These are phyloP conservation scores for Cupressus sempervirens DNA, from an alignment of 75 land plant species.

Conservation along the genomic window DNA sequence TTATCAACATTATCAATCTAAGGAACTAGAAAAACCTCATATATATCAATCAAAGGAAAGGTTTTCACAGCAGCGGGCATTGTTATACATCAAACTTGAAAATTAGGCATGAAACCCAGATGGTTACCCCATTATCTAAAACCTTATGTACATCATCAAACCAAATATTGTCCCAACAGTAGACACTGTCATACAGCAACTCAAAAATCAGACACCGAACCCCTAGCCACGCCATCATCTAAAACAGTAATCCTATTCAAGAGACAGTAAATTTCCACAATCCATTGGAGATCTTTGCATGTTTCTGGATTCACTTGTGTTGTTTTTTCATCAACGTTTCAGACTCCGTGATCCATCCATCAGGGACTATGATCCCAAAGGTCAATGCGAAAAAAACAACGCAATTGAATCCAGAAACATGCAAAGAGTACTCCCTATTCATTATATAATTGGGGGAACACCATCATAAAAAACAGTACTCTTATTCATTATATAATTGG, in stretches of 20 bases:
- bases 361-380: no score
- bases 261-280: no score
- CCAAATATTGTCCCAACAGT: background rate
- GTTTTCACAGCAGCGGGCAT: background rate
- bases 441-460: background rate
- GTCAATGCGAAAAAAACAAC: no score
- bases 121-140: background rate
- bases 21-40: background rate
- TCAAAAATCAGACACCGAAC: background rate
- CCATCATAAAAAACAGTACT: background rate
- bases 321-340: no score
- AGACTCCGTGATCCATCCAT: no score
- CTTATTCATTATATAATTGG: background rate
- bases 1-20: background rate
- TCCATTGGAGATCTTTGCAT: no score
- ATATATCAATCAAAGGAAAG: background rate
- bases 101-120: background rate
- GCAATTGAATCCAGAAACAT: no score
- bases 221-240: background rate
- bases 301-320: no score
- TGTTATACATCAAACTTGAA: background rate
- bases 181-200: background rate
- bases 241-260: background rate
- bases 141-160: no score
- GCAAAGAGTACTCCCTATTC: no score